Conservation (phyloP, 129 eudicot genomes). For the Ambrosia trifida region DNA sequence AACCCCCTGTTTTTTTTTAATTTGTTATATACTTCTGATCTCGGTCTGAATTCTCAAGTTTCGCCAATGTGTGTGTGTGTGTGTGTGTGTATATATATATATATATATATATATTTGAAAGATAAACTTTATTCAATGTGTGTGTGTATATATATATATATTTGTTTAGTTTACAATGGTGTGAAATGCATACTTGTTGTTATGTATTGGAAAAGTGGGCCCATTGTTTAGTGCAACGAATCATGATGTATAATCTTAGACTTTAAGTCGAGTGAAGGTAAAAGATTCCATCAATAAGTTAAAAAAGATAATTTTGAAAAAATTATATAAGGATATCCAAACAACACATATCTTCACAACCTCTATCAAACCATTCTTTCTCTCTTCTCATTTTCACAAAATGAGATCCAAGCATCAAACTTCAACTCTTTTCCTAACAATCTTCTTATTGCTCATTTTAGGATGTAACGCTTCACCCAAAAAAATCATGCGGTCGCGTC, state of each 20-base stretch:
- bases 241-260: slow-evolving; percentile 36
- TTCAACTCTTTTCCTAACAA: slow-evolving; percentile 21
- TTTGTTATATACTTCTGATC: too few species aligned
- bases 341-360: slow-evolving; percentile 26
- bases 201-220: slow-evolving; percentile 18
- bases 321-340: slow-evolving; percentile 32
- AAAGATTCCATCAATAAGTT: background rate
- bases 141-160: too few species aligned
- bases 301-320: background rate
- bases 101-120: too few species aligned
- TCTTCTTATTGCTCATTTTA: slow-evolving; percentile 39
- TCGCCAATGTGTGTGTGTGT: too few species aligned
- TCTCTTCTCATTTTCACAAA: slow-evolving; percentile 2
- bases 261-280: slow-evolving; percentile 29
- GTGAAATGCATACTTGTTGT: slow-evolving; percentile 7
- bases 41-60: too few species aligned
- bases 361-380: slow-evolving; percentile 13
- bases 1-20: too few species aligned
- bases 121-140: too few species aligned
- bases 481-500: slow-evolving; percentile 30
- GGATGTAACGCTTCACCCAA: slow-evolving; percentile 28
- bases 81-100: too few species aligned
- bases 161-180: background rate
- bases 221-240: slow-evolving; percentile 40
- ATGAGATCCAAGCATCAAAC: slow-evolving; percentile 32